Percentiles rank a stretch among this genome's conserved stretches.
phyloP scores from a whole-genome alignment of 345 rosid genomes.

The Eucalyptus lansdowneana region DNA sequence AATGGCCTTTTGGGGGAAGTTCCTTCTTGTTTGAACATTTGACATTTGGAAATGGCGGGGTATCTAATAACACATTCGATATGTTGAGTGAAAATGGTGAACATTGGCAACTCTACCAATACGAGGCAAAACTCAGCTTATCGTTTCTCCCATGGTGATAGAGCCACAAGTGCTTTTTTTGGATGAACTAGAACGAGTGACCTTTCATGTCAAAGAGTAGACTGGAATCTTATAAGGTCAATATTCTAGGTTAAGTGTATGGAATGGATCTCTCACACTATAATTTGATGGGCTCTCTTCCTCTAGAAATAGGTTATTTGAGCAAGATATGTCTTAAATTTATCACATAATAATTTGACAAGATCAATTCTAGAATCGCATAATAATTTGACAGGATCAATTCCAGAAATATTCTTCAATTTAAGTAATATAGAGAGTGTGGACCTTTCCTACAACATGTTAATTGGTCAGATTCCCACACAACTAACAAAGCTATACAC shows the following conservation, averaged over 20 bases:
- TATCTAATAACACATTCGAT: no score
- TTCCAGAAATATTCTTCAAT: constrained; percentile 13
- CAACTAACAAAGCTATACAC: neutral
- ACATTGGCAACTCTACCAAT: no score
- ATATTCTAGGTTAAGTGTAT: neutral
- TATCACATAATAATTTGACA: neutral
- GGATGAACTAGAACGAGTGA: neutral
- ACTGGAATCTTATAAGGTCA: neutral
- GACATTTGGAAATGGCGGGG: no score
- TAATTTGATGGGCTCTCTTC: neutral
- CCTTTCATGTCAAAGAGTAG: neutral
- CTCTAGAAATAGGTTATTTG: neutral
- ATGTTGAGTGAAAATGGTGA: no score
- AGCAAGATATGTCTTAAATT: neutral
- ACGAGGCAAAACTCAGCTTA: no score
- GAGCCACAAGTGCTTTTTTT: no score
- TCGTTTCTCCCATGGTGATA: no score
- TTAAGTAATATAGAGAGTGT: constrained; percentile 10
- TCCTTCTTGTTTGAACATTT: no score
- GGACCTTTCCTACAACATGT: constrained; percentile 12
- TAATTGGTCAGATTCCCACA: constrained; percentile 3
- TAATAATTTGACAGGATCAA: neutral
- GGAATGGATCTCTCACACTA: neutral
- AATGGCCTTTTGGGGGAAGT: neutral
- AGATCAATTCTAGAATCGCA: neutral